Evolutionary conservation across 352 stramenopile genomes (phyloP), one percentile per base, ranked within the genome.

Genomic region (Globisporangium alternatum): DNA sequence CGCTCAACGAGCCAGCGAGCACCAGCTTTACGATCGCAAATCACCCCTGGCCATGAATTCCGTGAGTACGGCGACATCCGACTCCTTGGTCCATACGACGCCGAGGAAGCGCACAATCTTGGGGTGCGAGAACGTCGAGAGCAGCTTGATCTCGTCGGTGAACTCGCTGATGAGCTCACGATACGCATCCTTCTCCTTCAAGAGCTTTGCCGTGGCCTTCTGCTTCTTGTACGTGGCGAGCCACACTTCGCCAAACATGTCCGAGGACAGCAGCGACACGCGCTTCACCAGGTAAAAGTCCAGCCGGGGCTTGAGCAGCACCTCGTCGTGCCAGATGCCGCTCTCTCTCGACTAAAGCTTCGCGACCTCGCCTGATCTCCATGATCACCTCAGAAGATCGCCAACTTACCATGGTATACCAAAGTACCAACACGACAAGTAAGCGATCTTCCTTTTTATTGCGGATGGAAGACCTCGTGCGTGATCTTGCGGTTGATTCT

Each of bases 201-300:
- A 35, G 5, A 30, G n/a, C 56, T 74, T 74, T 31, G 70, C 57
- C 22, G 67, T 62, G 22, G 70, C 62, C 17, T 37, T 31, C 8
- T 47, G 10, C 8, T 55, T 56, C 25, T 59, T 60, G 63, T 73
- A 73, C 19, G 35, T 30, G 15, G 52, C 67, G 0, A 60, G 52
- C 62, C 63, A 73, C 37, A 73, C 67, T 43, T 73, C 62, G 28
- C 67, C 63, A 51, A 67, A 73, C 25, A 59, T 49, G 2, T 62
- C 67, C 54, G 51, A 58, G 6, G 56, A 49, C 8, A 73, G 41
- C n/a, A 61, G 21, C 31, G n/a, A 12, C 21, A 57, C n/a, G 9
- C 48, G 21, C 22, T 60, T 33, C 19, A 64, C 48, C 5, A 56
- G 12, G 5, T 56, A 45, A 13, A 47, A 9, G 22, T 64, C 58